Conservation (phyloP, 305 asterid species). For the Solanum hybrid region DNA sequence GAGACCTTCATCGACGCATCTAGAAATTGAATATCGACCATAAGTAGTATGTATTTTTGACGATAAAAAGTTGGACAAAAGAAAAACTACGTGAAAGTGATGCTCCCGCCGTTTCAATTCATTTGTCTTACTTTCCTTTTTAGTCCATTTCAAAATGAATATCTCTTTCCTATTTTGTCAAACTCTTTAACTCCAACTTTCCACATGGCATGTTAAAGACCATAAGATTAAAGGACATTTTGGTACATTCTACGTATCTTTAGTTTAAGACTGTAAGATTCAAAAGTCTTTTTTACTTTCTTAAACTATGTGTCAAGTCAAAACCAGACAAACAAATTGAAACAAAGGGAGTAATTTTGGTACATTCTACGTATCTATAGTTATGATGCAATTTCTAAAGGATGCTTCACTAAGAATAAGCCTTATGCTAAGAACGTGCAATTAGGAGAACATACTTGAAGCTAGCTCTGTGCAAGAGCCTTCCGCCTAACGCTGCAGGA, state of each 20-base stretch:
- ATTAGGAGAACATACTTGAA: conserved; percentile 51
- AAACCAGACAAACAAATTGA: not conserved
- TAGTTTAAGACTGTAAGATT: not conserved
- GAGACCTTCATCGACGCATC: not conserved
- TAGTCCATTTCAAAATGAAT: not conserved
- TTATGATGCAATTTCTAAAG: not conserved
- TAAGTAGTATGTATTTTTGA: not conserved
- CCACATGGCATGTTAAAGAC: not conserved
- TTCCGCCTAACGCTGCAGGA: conserved; percentile 83
- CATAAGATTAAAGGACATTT: not conserved
- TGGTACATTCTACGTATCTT: not conserved
- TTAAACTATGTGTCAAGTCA: not conserved
- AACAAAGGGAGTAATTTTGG: not conserved
- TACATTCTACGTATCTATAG: not conserved
- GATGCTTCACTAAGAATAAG: not conserved
- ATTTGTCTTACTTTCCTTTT: not conserved
- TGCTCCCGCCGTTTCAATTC: not conserved
- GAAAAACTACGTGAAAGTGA: not conserved
- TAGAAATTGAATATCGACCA: not conserved
- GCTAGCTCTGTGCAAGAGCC: conserved; percentile 90
- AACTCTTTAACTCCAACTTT: not conserved
- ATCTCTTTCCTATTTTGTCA: not conserved
- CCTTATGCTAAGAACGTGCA: not conserved
- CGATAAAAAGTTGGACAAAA: not conserved
- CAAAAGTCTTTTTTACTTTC: not conserved